A percentile compares a stretch with the other conserved stretches of the same genome.
Evolutionary conservation across 441 rosid species (phyloP).

Genomic region (Metrosideros polymorpha): DNA sequence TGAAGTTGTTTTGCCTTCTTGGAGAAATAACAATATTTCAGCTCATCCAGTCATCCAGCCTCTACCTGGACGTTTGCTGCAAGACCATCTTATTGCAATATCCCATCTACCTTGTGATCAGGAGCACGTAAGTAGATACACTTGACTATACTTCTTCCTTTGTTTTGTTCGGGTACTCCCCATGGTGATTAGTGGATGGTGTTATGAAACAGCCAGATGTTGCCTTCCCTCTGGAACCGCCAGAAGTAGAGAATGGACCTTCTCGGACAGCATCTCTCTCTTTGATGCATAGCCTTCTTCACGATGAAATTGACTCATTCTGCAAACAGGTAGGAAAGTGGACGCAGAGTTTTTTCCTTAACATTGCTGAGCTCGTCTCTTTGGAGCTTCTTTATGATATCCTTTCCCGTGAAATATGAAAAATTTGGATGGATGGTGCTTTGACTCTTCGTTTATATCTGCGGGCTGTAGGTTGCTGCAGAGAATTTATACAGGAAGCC

Average conservation of each 20-base stretch:
- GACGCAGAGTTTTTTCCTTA: not conserved
- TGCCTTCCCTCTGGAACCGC: slow-evolving; percentile 72
- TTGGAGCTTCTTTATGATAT: not conserved
- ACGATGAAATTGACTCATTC: slow-evolving; percentile 80
- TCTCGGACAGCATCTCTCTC: slow-evolving; percentile 48
- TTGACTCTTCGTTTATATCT: not conserved
- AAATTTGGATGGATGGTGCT: not conserved
- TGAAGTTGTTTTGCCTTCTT: slow-evolving; percentile 93
- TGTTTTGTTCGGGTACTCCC: not conserved
- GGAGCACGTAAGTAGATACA: slow-evolving; percentile 64
- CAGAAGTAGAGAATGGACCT: slow-evolving; percentile 53
- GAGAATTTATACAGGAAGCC: slow-evolving; percentile 82
- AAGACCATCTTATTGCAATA: slow-evolving; percentile 81
- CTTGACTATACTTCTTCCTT: not conserved
- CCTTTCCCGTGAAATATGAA: not conserved
- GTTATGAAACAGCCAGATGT: slow-evolving; percentile 76
- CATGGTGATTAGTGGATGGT: slow-evolving; percentile 4
- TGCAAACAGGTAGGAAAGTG: slow-evolving; percentile 66
- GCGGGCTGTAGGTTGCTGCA: slow-evolving; percentile 56
- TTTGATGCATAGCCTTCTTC: slow-evolving; percentile 65
- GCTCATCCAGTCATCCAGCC: slow-evolving; percentile 79
- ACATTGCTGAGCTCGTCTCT: not conserved
- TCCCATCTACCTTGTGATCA: slow-evolving; percentile 90
- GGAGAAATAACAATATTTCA: slow-evolving; percentile 87
- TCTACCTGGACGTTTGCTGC: slow-evolving; percentile 76